Evolutionary conservation across 2,329 filamentous ascomycete genomes (phyloP), one percentile per base, ranked within the genome.

Genomic region (Arthrobotrys sinensis): DNA sequence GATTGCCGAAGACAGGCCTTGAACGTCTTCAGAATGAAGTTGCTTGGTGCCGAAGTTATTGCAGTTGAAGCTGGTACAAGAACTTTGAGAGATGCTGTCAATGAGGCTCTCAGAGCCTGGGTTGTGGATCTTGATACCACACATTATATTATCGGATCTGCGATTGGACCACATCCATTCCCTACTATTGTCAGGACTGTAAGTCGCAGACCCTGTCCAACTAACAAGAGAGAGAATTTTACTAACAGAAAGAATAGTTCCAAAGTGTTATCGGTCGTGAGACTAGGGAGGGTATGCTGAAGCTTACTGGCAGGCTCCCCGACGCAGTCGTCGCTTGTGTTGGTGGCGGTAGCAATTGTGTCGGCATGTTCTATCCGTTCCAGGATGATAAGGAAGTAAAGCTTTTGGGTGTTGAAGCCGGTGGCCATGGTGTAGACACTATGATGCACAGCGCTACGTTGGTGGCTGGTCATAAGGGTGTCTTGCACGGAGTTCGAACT

Each of bases 281-380:
- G 87, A 97, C 96, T 52, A 97, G 96, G 87, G 86, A 91, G 82
- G 95, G 98, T 86, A 94, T 99, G 91, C 87, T 90, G 79, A 90
- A 91, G 83, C 90, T 93, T 84, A 90, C 91, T 57, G 93, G 93
- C 81, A 95, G 96, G 86, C 90, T 99, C 1, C 96, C 96, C 3
- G 96, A 99, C 82, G 96, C 94, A 0, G 94, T 99, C 21, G 93
- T 99, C 14, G 96, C 96, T 8, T 99, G 96, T 83, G 96, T 99
- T 11, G 96, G 96, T 70, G 96, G 96, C 81, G 96, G 96, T 76
- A 94, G 91, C 84, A 99, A 99, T 84, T 96, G 96, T 1, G 91
- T 92, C 2, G 96, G 96, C 86, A 99, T 98, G 94, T 99, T 99
- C 87, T 96, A 95, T 85, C 96, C 96, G 65, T 99, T 99, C 86